Percentiles rank a stretch among this genome's conserved stretches.
Evolutionary conservation across 2,329 filamentous ascomycete species (phyloP).

Genomic region (Clonostachys sp.): DNA sequence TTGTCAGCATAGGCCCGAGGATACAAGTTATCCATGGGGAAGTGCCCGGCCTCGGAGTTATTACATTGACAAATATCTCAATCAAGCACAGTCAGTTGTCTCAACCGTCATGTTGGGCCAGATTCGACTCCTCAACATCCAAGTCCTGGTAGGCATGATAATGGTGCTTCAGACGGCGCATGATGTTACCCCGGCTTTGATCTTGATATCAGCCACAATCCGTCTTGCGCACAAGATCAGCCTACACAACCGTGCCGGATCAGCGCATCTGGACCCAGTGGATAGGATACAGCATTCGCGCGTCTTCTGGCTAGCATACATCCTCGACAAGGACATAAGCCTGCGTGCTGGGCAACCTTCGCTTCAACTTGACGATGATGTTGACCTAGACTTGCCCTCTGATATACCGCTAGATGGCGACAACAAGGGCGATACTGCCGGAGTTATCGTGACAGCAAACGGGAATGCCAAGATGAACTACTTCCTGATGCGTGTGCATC

Average conservation of each 20-base stretch:
- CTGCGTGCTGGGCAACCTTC: constrained; percentile 2
- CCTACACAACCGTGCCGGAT: constrained; percentile 12
- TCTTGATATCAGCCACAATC: constrained; percentile 18
- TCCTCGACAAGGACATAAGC: constrained; percentile 14
- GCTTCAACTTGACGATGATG: constrained; percentile 4
- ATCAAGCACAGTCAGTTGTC: constrained; percentile 18
- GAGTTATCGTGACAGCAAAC: neutral
- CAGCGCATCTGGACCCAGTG: constrained; percentile 7
- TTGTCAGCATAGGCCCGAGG: neutral
- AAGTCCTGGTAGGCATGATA: constrained; percentile 18
- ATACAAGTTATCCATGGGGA: neutral
- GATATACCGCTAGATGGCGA: neutral
- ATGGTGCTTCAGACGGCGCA: constrained; percentile 14
- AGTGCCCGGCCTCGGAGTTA: neutral
- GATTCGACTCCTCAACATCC: constrained; percentile 16
- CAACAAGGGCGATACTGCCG: neutral
- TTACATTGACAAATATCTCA: constrained; percentile 6
- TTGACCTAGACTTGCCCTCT: constrained; percentile 19
- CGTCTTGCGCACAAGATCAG: constrained; percentile 17
- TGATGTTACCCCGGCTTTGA: constrained; percentile 13
- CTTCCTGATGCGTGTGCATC: constrained; percentile 2
- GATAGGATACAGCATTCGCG: constrained; percentile 12
- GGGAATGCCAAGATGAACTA: constrained; percentile 1
- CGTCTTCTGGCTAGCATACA: constrained; percentile 23
- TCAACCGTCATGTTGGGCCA: constrained; percentile 17